Conservation (phyloP, 2,329 filamentous ascomycete genomes). For the Monilinia fructicola region DNA sequence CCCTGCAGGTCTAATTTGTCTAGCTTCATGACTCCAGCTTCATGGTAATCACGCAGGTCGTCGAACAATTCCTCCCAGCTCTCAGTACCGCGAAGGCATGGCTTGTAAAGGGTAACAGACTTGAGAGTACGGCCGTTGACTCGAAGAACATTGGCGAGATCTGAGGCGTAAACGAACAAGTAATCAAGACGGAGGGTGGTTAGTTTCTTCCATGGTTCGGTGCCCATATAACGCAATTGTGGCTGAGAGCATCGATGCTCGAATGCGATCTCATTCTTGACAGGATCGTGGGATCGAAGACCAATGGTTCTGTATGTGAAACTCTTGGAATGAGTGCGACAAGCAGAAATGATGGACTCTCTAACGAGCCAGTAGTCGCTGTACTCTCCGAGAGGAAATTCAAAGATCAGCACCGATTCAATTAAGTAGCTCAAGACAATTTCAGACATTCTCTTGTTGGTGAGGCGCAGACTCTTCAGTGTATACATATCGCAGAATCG, state of each 20-base stretch:
- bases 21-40: background rate
- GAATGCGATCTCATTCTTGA: too few relatives aligned
- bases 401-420: background rate
- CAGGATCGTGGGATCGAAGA: too few relatives aligned
- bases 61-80: accelerated
- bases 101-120: background rate
- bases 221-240: background rate
- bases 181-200: background rate
- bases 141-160: background rate
- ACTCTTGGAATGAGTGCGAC: background rate
- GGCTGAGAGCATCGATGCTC: background rate
- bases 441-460: background rate
- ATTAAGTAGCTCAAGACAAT: background rate
- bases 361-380: background rate
- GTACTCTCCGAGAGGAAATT: background rate
- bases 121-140: background rate
- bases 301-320: background rate
- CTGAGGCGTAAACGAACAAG: background rate
- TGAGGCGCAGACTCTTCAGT: background rate
- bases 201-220: background rate
- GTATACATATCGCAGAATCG: background rate
- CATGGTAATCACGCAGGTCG: background rate
- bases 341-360: background rate
- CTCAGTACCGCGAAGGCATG: background rate
- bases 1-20: background rate